Base-by-base conservation (phyloP, 257 asterid genomes). In the Penstemon barbatus region DNA sequence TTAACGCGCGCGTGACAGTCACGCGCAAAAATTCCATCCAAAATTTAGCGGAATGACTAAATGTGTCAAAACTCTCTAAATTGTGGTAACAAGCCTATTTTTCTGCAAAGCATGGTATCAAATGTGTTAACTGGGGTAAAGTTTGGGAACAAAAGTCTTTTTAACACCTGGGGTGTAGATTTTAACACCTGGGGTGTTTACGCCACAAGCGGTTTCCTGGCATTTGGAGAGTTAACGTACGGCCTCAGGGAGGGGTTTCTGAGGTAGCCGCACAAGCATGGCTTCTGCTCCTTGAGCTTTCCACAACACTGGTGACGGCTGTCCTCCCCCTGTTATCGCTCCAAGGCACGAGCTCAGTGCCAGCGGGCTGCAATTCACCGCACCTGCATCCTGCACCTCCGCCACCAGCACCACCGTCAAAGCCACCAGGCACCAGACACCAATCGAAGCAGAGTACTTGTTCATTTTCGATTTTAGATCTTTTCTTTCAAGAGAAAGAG, bases 251-350 rank as follows among this genome's bases (percentile, higher is more conserved):
- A 50, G 0, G 80, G 75, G 58, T 78, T 4, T 5, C 5, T 61
- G 4, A 66, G 49, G 66, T 75, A 79, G 8, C 59, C 73, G 51
- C 80, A 79, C 4, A 75, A 58, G 42, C 83, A 79, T 43, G 70
- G 63, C 72, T 12, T 6, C 57, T 79, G 80, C 60, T 67, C 75
- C 55, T 8, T 66, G 45, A 78, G 75, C 52, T 71, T 71, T 12
- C 12, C n/a, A 68, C 83, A 78, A 39, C 83, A 78, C n/a, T 1
- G 25, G 15, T 6, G 78, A 62, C 33, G 80, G 77, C 39, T 57
- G 43, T 40, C 38, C 43, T 4, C 33, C 8, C 7, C 61, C 18
- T 3, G 12, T 7, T 10, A 78, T 46, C 4, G 77, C 76, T 53
- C 13, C 60, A 3, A 6, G 1, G 65, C 83, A 79, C 1, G 72